These are phyloP conservation scores for Kwoniella sp. DNA, from an alignment of 768 basidiomycete genomes.

Conservation along the genomic window DNA sequence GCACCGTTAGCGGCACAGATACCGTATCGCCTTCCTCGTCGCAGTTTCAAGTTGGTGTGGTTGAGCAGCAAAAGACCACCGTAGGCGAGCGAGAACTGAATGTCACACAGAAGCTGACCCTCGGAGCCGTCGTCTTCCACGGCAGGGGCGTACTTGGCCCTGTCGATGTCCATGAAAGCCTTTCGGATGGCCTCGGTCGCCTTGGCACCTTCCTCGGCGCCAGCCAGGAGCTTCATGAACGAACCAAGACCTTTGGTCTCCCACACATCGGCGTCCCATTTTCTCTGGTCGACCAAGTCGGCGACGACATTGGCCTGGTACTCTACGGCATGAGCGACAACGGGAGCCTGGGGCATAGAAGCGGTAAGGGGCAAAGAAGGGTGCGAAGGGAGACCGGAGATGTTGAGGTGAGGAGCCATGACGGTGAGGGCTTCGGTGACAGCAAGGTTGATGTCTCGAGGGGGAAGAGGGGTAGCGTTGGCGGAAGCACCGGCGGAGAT, in stretches of 20 bases:
- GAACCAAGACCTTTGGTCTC: conserved; percentile 66
- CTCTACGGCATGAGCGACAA: conserved; percentile 66
- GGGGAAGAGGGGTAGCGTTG: conserved; percentile 67
- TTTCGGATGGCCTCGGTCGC: conserved; percentile 62
- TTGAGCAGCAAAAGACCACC: conserved; percentile 91
- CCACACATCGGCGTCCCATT: conserved; percentile 56
- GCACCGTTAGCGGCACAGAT: conserved; percentile 95
- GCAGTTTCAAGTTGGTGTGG: conserved; percentile 84
- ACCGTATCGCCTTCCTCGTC: conserved; percentile 90
- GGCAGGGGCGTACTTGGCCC: conserved; percentile 65
- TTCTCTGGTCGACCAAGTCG: conserved; percentile 67
- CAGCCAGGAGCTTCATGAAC: conserved; percentile 72
- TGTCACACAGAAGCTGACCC: conserved; percentile 86
- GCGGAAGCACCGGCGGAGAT: conserved; percentile 81
- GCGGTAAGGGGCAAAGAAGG: conserved; percentile 61
- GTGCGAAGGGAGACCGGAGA: conserved; percentile 60
- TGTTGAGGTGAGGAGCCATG: conserved; percentile 66
- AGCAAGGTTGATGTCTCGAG: conserved; percentile 71
- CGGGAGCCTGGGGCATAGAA: conserved; percentile 62
- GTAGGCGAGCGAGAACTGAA: conserved; percentile 92
- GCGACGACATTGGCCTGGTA: conserved; percentile 75
- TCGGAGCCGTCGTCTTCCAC: conserved; percentile 64
- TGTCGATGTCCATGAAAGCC: conserved; percentile 77
- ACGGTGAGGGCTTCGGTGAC: conserved; percentile 63
- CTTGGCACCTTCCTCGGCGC: conserved; percentile 46